These are phyloP conservation scores for Oryza punctata DNA, from an alignment of 176 grass and related monocot species.

Conservation along the genomic window DNA sequence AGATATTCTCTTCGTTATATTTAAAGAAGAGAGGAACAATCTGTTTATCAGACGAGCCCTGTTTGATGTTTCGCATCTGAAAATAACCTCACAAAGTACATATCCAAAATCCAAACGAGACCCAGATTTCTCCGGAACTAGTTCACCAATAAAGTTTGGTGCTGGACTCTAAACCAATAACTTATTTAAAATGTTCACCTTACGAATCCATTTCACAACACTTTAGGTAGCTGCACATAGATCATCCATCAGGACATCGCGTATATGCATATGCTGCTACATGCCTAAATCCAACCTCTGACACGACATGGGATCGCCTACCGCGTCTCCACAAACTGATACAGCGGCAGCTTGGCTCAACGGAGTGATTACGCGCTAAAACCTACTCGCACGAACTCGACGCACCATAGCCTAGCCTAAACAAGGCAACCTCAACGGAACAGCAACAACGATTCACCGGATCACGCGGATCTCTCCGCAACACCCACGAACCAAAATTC, in stretches of 20 bases:
- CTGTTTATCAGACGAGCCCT: neutral
- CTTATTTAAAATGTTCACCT: neutral
- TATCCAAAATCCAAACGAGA: neutral
- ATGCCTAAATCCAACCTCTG: neutral
- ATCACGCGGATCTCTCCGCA: conserved; percentile 39
- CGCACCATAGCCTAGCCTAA: neutral
- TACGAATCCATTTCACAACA: neutral
- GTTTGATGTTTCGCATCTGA: neutral
- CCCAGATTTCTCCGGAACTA: neutral
- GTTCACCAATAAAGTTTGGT: too few species aligned
- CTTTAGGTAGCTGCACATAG: neutral
- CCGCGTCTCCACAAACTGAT: neutral
- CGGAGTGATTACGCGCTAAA: neutral
- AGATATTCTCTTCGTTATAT: neutral
- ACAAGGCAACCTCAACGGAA: neutral
- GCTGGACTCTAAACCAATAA: neutral
- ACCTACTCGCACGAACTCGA: neutral
- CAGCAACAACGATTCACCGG: neutral
- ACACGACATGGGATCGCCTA: neutral
- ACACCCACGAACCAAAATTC: neutral
- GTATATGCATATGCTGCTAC: neutral
- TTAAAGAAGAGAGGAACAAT: neutral
- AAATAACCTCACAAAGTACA: conserved; percentile 10
- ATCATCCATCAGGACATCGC: neutral
- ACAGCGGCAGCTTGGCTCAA: neutral